A percentile compares a stretch with the other conserved stretches of the same genome.
These are phyloP conservation scores for Myxozyma kluyveri DNA, from an alignment of 805 yeast genomes.

Conservation along the genomic window DNA sequence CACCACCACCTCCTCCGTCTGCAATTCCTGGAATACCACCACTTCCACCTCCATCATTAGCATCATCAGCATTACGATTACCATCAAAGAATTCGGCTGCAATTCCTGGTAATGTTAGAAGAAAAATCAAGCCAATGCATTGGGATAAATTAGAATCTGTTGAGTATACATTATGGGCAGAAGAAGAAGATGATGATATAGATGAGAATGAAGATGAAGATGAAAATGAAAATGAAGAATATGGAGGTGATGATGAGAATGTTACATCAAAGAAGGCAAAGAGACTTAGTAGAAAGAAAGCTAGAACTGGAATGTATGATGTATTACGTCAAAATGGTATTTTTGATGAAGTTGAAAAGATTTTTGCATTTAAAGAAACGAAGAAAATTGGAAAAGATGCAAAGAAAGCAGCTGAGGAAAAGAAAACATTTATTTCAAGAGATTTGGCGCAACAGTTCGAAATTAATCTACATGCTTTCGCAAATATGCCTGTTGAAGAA, in stretches of 20 bases:
- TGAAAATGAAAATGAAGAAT: conserved; percentile 6
- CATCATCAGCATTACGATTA: conserved; percentile 35
- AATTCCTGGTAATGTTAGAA: conserved; percentile 59
- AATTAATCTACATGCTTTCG: conserved; percentile 80
- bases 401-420: conserved; percentile 50
- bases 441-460: conserved; percentile 94
- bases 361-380: conserved; percentile 78
- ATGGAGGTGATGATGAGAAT: not conserved
- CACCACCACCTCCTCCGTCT: conserved; percentile 42
- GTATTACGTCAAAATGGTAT: conserved; percentile 74
- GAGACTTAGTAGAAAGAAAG: conserved; percentile 34
- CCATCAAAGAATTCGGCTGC: conserved; percentile 38
- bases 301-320: conserved; percentile 59
- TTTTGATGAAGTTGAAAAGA: conserved; percentile 75
- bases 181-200: conserved; percentile 11
- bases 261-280: not conserved
- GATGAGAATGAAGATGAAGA: conserved; percentile 11
- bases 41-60: conserved; percentile 41
- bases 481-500: conserved; percentile 58
- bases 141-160: conserved; percentile 89
- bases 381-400: conserved; percentile 45
- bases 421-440: conserved; percentile 68
- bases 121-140: conserved; percentile 87
- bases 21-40: conserved; percentile 42
- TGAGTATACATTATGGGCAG: conserved; percentile 81